Evolutionary conservation across 805 yeast species (phyloP).

Genomic region (Kodamaea sagamina): DNA sequence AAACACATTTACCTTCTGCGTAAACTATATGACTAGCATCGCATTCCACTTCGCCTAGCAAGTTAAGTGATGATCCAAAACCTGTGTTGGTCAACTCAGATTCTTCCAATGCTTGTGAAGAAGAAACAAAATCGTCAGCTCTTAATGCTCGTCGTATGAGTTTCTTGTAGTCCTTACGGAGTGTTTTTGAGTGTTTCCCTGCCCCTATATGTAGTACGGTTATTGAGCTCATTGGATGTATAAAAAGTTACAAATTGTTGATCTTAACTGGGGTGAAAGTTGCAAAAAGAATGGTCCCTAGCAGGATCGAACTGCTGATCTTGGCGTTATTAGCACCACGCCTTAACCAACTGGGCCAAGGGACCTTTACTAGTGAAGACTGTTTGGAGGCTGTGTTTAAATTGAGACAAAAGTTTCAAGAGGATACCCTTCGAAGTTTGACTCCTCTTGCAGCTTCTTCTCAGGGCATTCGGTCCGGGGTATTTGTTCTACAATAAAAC

Average conservation of each 20-base stretch:
- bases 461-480: no score
- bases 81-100: conserved; percentile 52
- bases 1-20: conserved; percentile 3
- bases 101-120: conserved; percentile 34
- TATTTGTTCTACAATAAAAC: no score
- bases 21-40: conserved; percentile 41
- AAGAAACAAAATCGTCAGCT: conserved; percentile 13
- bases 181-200: conserved; percentile 40
- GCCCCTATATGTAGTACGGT: conserved; percentile 53
- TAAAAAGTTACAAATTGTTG: not conserved
- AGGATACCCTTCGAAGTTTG: no score
- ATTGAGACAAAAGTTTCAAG: no score
- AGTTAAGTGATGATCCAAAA: conserved; percentile 46
- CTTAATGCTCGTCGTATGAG: conserved; percentile 31
- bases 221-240: conserved; percentile 1
- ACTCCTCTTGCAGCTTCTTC: no score
- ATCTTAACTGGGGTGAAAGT: not conserved
- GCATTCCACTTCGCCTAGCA: conserved; percentile 43
- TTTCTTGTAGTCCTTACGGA: conserved; percentile 24
- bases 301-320: conserved; percentile 51
- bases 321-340: conserved; percentile 56
- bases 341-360: conserved; percentile 58
- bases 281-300: conserved; percentile 24
- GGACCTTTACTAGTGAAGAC: conserved; percentile 42
- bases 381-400: no score